phyloP scores from a whole-genome alignment of 371 early-diverging fungal genomes.

The Circinella minor region DNA sequence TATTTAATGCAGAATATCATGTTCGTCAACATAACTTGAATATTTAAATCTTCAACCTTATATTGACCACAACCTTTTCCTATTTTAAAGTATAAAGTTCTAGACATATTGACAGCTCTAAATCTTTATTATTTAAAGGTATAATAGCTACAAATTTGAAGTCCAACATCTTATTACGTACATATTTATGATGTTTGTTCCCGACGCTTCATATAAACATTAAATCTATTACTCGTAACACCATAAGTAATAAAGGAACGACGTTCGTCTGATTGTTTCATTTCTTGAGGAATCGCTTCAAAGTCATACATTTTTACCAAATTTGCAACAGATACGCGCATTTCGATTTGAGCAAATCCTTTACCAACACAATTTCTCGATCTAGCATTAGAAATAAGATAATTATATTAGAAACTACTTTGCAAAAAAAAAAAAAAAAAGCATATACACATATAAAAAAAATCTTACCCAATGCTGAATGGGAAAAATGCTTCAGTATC shows the following conservation, averaged over 20 bases:
- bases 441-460: neutral
- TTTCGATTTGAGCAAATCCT: slow-evolving; percentile 54
- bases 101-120: too few species aligned
- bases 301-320: slow-evolving; percentile 39
- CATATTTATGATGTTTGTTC: too few species aligned
- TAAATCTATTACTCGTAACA: slow-evolving; percentile 34
- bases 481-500: slow-evolving; percentile 43
- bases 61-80: too few species aligned
- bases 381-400: neutral
- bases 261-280: slow-evolving; percentile 26
- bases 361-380: slow-evolving; percentile 59
- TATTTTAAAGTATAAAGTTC: too few species aligned
- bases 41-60: too few species aligned
- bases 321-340: slow-evolving; percentile 43
- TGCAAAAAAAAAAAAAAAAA: neutral
- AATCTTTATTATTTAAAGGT: too few species aligned
- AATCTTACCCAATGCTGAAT: slow-evolving; percentile 44
- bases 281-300: slow-evolving; percentile 26
- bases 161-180: too few species aligned
- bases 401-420: too few species aligned
- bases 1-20: too few species aligned
- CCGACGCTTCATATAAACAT: slow-evolving; percentile 23
- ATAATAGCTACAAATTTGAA: too few species aligned
- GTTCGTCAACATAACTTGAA: too few species aligned
- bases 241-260: slow-evolving; percentile 33